These are phyloP conservation scores for Chaetomidium leptoderma DNA, from an alignment of 495 filamentous ascomycete species.

Conservation along the genomic window DNA sequence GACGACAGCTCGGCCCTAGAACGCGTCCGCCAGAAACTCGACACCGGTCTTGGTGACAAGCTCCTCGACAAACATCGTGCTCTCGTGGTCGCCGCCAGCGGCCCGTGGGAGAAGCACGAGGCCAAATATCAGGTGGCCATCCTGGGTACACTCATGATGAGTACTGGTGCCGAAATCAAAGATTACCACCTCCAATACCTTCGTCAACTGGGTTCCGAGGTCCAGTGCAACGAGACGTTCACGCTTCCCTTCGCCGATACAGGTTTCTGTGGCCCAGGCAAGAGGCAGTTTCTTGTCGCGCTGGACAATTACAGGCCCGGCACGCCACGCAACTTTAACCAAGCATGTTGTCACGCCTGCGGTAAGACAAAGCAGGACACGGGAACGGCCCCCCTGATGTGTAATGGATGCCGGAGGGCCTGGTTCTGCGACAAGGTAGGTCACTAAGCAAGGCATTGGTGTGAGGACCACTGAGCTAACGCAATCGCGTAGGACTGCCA, in stretches of 20 bases:
- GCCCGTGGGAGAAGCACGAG: neutral
- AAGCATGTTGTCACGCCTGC: slow-evolving; percentile 18
- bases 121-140: slow-evolving; percentile 18
- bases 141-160: slow-evolving; percentile 20
- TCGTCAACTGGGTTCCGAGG: slow-evolving; percentile 5
- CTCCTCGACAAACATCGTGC: neutral
- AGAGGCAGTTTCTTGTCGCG: slow-evolving; percentile 21
- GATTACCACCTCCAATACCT: slow-evolving; percentile 16
- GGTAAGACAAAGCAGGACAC: slow-evolving; percentile 12
- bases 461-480: neutral
- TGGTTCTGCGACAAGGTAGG: slow-evolving; percentile 23
- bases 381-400: slow-evolving; percentile 8
- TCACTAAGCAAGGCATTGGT: neutral
- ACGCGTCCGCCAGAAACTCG: neutral
- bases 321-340: slow-evolving; percentile 16
- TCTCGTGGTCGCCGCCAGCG: neutral
- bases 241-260: slow-evolving; percentile 1
- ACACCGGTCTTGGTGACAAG: neutral
- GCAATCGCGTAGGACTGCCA: neutral
- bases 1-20: neutral
- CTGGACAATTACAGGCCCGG: slow-evolving; percentile 17
- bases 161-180: slow-evolving; percentile 19
- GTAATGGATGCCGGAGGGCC: slow-evolving; percentile 5
- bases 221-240: slow-evolving; percentile 10
- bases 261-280: slow-evolving; percentile 21